Conservation (phyloP, 805 yeast species). For the Saccharomycopsis javanensis region DNA sequence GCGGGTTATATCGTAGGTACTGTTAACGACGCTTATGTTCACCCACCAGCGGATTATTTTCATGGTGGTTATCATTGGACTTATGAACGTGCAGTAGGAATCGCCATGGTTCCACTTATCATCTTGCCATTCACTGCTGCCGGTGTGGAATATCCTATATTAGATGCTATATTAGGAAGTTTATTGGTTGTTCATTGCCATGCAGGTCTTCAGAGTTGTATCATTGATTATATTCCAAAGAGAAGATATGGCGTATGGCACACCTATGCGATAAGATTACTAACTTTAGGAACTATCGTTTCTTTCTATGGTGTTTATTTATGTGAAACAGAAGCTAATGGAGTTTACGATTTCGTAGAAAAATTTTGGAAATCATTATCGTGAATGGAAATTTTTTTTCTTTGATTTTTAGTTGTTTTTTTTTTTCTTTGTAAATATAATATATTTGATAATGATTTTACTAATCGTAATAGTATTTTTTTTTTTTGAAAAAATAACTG, state of each 20-base stretch:
- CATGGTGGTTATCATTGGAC: slow-evolving; percentile 75
- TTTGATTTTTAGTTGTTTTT: not conserved
- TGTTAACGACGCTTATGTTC: slow-evolving; percentile 61
- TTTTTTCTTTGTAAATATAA: not conserved
- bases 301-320: slow-evolving; percentile 64
- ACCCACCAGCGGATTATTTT: slow-evolving; percentile 43
- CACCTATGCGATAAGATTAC: slow-evolving; percentile 45
- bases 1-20: slow-evolving; percentile 66
- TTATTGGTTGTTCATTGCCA: slow-evolving; percentile 53
- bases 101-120: slow-evolving; percentile 54
- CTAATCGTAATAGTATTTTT: not conserved
- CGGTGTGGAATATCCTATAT: slow-evolving; percentile 36
- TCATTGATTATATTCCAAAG: slow-evolving; percentile 66
- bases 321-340: slow-evolving; percentile 58
- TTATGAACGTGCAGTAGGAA: slow-evolving; percentile 50
- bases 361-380: slow-evolving; percentile 26
- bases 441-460: too few relatives aligned
- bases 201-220: slow-evolving; percentile 69
- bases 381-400: not conserved
- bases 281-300: slow-evolving; percentile 54
- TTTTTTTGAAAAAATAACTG: not conserved
- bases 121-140: slow-evolving; percentile 49
- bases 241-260: slow-evolving; percentile 65
- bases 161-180: slow-evolving; percentile 50
- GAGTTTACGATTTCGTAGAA: slow-evolving; percentile 41